A percentile compares a stretch with the other conserved stretches of the same genome.
Evolutionary conservation across 345 rosid genomes (phyloP).

Genomic region (Eucalyptus erythrocorys): DNA sequence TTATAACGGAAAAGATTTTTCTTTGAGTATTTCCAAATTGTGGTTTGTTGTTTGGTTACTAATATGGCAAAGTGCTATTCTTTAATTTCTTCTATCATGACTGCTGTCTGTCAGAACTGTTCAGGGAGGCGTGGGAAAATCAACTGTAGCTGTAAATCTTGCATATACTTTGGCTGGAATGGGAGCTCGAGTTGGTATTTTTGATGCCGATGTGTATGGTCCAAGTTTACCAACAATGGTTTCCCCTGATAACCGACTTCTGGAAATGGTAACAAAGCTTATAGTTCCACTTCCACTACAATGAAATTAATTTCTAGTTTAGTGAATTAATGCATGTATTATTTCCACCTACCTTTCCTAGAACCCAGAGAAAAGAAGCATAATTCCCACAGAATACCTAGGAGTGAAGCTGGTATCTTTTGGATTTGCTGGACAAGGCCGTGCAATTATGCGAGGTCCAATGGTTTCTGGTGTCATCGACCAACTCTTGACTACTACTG

Average conservation of each 20-base stretch:
- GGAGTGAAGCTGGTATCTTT: constrained; percentile 96
- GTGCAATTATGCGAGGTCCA: constrained; percentile 96
- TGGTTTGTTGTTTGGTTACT: no score
- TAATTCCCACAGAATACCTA: constrained; percentile 86
- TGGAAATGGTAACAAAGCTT: constrained; percentile 59
- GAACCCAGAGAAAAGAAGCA: constrained; percentile 83
- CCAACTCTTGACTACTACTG: constrained; percentile 88
- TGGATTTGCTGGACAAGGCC: constrained; percentile 97
- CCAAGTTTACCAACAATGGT: constrained; percentile 99
- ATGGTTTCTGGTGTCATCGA: constrained; percentile 98
- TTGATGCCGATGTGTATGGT: constrained; percentile 94
- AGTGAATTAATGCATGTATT: neutral
- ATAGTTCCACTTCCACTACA: neutral
- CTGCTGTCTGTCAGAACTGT: constrained; percentile 29
- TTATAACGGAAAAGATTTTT: no score
- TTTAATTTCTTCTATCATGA: constrained; percentile 5
- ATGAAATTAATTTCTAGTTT: neutral
- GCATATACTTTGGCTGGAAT: constrained; percentile 87
- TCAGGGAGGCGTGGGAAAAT: constrained; percentile 99
- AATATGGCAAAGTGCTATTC: no score
- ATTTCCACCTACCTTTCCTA: neutral
- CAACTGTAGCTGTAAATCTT: constrained; percentile 94
- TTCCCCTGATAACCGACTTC: constrained; percentile 66
- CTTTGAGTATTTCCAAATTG: no score
- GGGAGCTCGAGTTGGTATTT: constrained; percentile 97